phyloP scores from a whole-genome alignment of 169 alveolate species.

The Blepharisma undulans region DNA sequence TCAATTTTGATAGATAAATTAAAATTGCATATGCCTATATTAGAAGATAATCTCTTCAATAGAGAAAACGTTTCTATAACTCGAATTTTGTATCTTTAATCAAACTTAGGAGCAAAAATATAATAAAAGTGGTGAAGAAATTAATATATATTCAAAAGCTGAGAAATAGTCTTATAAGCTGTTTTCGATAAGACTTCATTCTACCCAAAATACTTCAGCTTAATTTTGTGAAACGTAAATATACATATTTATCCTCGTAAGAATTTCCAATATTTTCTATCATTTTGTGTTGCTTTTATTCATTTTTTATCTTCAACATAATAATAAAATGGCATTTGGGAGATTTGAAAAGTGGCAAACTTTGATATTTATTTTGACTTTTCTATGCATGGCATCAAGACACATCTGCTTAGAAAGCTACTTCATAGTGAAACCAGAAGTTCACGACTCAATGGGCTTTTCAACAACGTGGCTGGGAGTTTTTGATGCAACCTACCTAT shows the following conservation, averaged over 20 bases:
- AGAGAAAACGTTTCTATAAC: not conserved
- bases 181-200: not conserved
- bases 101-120: not conserved
- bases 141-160: not conserved
- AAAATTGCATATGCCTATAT: too few relatives aligned
- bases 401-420: not conserved
- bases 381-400: constrained; percentile 19
- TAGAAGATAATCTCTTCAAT: not conserved
- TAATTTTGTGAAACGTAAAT: not conserved
- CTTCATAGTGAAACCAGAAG: constrained; percentile 10
- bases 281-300: not conserved
- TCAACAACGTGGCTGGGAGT: constrained; percentile 44
- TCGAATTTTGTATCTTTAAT: not conserved
- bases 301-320: not conserved
- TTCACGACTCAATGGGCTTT: constrained; percentile 31
- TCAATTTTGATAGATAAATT: too few relatives aligned
- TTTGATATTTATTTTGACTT: not conserved
- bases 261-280: not conserved
- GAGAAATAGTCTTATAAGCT: not conserved
- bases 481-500: constrained; percentile 51
- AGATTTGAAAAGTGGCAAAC: not conserved
- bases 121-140: not conserved
- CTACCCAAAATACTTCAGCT: not conserved
- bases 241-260: not conserved
- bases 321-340: not conserved